Base-by-base conservation (phyloP, 75 land plant species). In the Cryptomeria japonica region DNA sequence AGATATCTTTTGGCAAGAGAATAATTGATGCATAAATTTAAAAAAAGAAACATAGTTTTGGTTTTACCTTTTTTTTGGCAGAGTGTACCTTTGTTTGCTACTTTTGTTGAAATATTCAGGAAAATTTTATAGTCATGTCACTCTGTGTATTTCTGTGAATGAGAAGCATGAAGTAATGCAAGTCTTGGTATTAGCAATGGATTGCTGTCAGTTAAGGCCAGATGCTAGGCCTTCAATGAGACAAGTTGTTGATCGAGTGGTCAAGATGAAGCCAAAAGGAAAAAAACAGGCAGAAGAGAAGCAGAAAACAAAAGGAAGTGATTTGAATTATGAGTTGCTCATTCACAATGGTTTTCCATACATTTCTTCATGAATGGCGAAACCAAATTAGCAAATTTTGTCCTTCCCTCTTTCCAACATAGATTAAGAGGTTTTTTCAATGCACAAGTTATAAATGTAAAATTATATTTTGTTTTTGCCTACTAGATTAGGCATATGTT, bases 191-290 rank as follows among this genome's bases (percentile, higher is more conserved):
- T 83, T 93, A 85, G 94, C 95, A 36, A 37, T 93, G 34, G 38
- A 84, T 70, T 93, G 94, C 84, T 88, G 89, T 38, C 83, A 91
- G 42, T 34, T 28, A 22, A 64, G n/a, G 36, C 88, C 89, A 75
- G 89, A 56, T 80, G 68, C 37, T 25, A 86, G 94, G 86, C 92
- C 94, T 42, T 87, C 90, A 56, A 92, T 91, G 93, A 89, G 93
- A 80, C 88, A 92, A 68, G 93, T 90, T 0, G 90, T 89, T 19
- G 84, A 47, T 78, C 86, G 44, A 55, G 87, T 87, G n/a, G 37
- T 87, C 49, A 90, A 64, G 83, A 6, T 89, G 77, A 42, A 89
- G 2, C 14, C 6, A n/a, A 31, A 44, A 84, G 18, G 31, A 44
- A 84, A 10, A 5, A 14, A 8, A 39, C 2, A 42, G 41, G 42